Evolutionary conservation across 2,329 filamentous ascomycete species (phyloP), one percentile per base, ranked within the genome.

Genomic region (Capronia epimyces): DNA sequence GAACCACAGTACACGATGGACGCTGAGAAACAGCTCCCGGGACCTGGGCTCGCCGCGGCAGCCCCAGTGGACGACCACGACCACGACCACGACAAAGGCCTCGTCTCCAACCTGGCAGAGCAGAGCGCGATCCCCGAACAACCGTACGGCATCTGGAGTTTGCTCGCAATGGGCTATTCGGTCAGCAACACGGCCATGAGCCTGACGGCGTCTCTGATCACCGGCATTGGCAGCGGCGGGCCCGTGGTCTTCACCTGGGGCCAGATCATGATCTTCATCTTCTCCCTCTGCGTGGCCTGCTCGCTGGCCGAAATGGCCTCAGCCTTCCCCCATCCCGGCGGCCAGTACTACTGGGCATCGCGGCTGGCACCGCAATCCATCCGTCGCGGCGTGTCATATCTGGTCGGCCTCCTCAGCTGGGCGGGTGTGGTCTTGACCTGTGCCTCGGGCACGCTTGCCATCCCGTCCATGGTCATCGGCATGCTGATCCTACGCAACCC

Each of bases 371-470:
- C n/a, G n/a, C n/a, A n/a, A n/a, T n/a, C n/a, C n/a, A n/a, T n/a
- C n/a, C n/a, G n/a, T n/a, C n/a, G n/a, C n/a, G n/a, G n/a, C n/a
- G n/a, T n/a, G n/a, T n/a, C n/a, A n/a, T n/a, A n/a, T n/a, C n/a
- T n/a, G n/a, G n/a, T n/a, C n/a, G n/a, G n/a, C n/a, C n/a, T n/a
- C n/a, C n/a, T n/a, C n/a, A n/a, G n/a, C n/a, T n/a, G n/a, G 69
- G 73, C 75, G n/a, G 76, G 75, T 13, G 69, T 71, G 18, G 71
- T 80, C 47, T 79, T 79, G 55, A 78, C 75, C 6, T 74, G 67
- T 57, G 75, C 77, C 18, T 46, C 49, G 1, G 25, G 32, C 21
- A 25, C 46, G 24, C 49, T 48, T 8, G 29, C 46, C 6, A 45
- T 45, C 15, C 53, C 50, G 46, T n/a, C 52, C 21, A 25, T 58